Evolutionary conservation across 1,284 basidiomycete species (phyloP), one percentile per base, ranked within the genome.

Genomic region (Fomes fomentarius): DNA sequence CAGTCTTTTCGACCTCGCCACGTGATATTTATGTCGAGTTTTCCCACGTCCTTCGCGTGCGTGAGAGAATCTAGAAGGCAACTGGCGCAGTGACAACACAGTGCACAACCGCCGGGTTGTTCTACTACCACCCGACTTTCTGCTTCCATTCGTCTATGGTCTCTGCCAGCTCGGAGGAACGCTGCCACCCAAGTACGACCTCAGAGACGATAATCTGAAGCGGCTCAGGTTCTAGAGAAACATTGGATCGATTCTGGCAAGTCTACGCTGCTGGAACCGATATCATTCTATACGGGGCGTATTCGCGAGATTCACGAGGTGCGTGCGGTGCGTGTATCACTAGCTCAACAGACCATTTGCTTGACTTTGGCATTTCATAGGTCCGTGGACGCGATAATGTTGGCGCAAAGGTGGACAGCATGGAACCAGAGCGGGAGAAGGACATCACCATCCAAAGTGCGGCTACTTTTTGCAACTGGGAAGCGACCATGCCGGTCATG

Each of bases 401-500:
- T 22, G 97, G 96, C 46, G 97, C 96, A 22, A 99, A 99, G 80
- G 99, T 99, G 97, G 96, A 99, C 75, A 93, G 90, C 67, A 99
- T 99, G 96, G 97, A 99, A 65, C 81, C 99, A 8, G 97, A 99
- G 73, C 82, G 96, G 45, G 97, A 99, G 75, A 99, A 99, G 76
- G 97, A 97, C 44, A 99, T 99, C 69, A 99, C 97, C 26, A 99
- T 99, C 63, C 96, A 99, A 75, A 95, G 92, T 66, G 96, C 97
- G 4, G 97, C 97, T 1, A 99, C 97, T 0, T 99, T 96, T 74
- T 97, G 94, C 68, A 94, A 97, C 72, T 99, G 97, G 97, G 82
- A 90, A 45, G 84, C 93, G 0, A 83, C 79, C 17, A 79, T 87
- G 58, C 84, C 88, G 26, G 72, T 76, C 14, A 85, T 80, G 30